A percentile compares a stretch with the other conserved stretches of the same genome.
phyloP scores from a whole-genome alignment of 768 basidiomycete genomes.

The Russula olivacea region DNA sequence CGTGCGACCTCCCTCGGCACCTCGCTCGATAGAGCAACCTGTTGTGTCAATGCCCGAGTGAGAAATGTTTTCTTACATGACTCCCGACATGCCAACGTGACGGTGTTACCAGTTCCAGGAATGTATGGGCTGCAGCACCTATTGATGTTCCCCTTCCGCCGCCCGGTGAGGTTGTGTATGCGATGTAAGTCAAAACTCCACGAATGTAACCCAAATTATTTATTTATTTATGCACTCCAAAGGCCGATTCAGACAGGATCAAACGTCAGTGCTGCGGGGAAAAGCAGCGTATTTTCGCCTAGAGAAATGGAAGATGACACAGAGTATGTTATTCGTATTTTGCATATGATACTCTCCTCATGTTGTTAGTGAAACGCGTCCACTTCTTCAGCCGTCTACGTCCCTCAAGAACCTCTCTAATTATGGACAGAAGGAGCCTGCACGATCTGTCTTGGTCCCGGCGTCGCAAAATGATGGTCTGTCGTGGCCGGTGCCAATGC shows the following conservation, averaged over 20 bases:
- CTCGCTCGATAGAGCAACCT: constrained; percentile 2
- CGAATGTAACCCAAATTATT: not conserved
- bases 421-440: constrained; percentile 21
- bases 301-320: constrained; percentile 19
- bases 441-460: constrained; percentile 19
- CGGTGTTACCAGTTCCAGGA: not conserved
- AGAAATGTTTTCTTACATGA: not conserved
- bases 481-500: constrained; percentile 26
- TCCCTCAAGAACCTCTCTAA: constrained; percentile 24
- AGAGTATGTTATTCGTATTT: constrained; percentile 29
- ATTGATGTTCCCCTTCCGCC: constrained; percentile 20
- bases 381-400: constrained; percentile 41
- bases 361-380: constrained; percentile 45
- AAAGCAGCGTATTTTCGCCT: constrained; percentile 6
- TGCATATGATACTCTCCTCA: constrained; percentile 8
- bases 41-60: constrained; percentile 10
- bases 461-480: constrained; percentile 26
- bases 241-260: constrained; percentile 23
- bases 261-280: constrained; percentile 6
- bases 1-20: not conserved
- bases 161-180: constrained; percentile 8
- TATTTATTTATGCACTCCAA: not conserved
- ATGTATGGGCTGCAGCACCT: constrained; percentile 10
- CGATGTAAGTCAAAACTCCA: constrained; percentile 11
- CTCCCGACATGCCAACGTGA: not conserved